A percentile compares a stretch with the other conserved stretches of the same genome.
Evolutionary conservation across 1,139 yeast genomes (phyloP).

Genomic region (Saccharomyces hybrid): DNA sequence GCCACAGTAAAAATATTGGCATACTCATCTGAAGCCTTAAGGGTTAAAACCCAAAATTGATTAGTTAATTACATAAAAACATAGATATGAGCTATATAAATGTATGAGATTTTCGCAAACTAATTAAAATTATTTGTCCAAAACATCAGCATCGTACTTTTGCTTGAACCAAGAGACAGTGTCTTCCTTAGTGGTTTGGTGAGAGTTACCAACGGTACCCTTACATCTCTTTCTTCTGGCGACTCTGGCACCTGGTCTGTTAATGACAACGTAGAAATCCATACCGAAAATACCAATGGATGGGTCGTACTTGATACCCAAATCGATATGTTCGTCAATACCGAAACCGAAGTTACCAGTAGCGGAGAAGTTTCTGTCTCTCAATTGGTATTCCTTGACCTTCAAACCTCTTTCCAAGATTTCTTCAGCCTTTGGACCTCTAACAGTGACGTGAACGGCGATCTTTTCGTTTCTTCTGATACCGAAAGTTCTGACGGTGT

Average conservation of each 20-base stretch:
- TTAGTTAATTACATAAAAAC: background rate
- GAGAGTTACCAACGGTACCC: slow-evolving; percentile 84
- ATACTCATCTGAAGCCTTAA: background rate
- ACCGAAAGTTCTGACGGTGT: slow-evolving; percentile 99
- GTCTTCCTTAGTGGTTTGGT: slow-evolving; percentile 90
- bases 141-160: slow-evolving; percentile 98
- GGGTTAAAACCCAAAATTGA: background rate
- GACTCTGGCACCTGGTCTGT: slow-evolving; percentile 99
- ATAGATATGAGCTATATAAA: background rate
- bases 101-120: slow-evolving; percentile 38
- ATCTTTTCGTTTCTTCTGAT: slow-evolving; percentile 99
- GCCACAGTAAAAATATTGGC: background rate
- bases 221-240: slow-evolving; percentile 98
- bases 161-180: slow-evolving; percentile 98
- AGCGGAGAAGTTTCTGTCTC: slow-evolving; percentile 87
- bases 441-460: slow-evolving; percentile 97
- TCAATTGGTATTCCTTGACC: slow-evolving; percentile 98
- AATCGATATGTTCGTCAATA: slow-evolving; percentile 98
- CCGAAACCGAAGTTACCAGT: slow-evolving; percentile 99
- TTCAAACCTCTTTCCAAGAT: slow-evolving; percentile 99
- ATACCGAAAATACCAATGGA: slow-evolving; percentile 99
- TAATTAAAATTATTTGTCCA: slow-evolving; percentile 87
- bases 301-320: slow-evolving; percentile 99
- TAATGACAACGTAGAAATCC: slow-evolving; percentile 99
- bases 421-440: slow-evolving; percentile 99